Evolutionary conservation across 768 basidiomycete genomes (phyloP).

Genomic region (Trametes meyenii): DNA sequence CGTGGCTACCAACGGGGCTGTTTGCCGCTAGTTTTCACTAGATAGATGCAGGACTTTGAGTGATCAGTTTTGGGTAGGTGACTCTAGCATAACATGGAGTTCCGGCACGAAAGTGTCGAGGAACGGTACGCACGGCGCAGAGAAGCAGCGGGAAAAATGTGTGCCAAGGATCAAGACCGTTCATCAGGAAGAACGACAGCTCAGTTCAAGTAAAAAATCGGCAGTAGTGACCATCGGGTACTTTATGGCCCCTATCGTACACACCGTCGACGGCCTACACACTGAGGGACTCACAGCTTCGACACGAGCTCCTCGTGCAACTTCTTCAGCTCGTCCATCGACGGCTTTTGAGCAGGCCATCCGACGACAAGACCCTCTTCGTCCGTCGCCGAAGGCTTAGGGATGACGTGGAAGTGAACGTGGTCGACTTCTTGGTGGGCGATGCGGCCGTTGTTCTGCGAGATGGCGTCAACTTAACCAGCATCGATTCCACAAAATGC

Average conservation of each 20-base stretch:
- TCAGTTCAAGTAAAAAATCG: no score
- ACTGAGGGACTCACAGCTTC: slow-evolving; percentile 44
- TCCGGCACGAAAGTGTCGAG: no score
- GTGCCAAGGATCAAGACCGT: no score
- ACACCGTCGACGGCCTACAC: neutral
- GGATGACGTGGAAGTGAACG: slow-evolving; percentile 94
- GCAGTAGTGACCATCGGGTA: neutral
- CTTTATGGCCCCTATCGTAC: neutral
- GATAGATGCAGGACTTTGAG: no score
- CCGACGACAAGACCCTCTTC: slow-evolving; percentile 77
- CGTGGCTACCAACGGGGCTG: no score
- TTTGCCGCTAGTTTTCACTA: no score
- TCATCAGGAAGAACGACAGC: no score
- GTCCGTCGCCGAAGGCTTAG: slow-evolving; percentile 70
- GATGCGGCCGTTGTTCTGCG: slow-evolving; percentile 67
- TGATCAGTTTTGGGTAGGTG: no score
- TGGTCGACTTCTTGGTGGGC: slow-evolving; percentile 72
- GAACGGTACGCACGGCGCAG: no score
- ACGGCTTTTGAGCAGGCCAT: slow-evolving; percentile 68
- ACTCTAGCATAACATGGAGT: no score
- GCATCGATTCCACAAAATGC: neutral
- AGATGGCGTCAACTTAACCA: neutral
- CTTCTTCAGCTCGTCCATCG: slow-evolving; percentile 67
- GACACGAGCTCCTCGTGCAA: slow-evolving; percentile 60
- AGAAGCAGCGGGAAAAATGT: no score